A percentile compares a stretch with the other conserved stretches of the same genome.
phyloP scores from a whole-genome alignment of 2,329 filamentous ascomycete genomes.

The Colletotrichum tropicale region DNA sequence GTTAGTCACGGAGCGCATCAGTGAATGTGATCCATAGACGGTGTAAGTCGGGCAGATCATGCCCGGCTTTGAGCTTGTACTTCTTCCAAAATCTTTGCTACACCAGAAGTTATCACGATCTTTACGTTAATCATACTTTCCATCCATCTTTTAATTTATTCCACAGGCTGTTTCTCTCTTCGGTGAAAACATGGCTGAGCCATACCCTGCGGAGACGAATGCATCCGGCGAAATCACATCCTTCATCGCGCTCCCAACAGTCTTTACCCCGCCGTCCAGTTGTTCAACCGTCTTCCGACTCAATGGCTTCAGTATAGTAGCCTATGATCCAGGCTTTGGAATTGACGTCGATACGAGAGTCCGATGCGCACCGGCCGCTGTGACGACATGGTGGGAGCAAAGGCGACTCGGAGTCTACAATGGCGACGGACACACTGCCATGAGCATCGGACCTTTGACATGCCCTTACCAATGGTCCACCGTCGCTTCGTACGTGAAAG shows the following conservation, averaged over 20 bases:
- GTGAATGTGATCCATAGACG: background rate
- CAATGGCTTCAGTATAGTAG: background rate
- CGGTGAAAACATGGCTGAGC: background rate
- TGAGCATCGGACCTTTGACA: background rate
- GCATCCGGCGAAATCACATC: background rate
- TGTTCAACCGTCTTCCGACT: background rate
- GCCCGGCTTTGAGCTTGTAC: background rate
- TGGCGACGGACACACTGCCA: background rate
- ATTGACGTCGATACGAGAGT: background rate
- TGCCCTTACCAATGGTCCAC: background rate
- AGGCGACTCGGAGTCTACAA: background rate
- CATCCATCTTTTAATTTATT: background rate
- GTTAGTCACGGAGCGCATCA: background rate
- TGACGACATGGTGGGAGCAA: slow-evolving; percentile 2
- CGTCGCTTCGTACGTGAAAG: background rate
- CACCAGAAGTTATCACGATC: background rate
- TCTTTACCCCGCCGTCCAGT: background rate
- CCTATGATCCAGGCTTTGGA: background rate
- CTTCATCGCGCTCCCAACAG: background rate
- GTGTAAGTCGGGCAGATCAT: background rate
- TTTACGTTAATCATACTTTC: background rate
- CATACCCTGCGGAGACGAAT: background rate
- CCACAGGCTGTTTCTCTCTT: background rate
- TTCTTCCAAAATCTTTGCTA: background rate
- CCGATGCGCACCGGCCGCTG: background rate